phyloP scores from a whole-genome alignment of 2,329 filamentous ascomycete genomes.

The Sporothrix schenckii region DNA sequence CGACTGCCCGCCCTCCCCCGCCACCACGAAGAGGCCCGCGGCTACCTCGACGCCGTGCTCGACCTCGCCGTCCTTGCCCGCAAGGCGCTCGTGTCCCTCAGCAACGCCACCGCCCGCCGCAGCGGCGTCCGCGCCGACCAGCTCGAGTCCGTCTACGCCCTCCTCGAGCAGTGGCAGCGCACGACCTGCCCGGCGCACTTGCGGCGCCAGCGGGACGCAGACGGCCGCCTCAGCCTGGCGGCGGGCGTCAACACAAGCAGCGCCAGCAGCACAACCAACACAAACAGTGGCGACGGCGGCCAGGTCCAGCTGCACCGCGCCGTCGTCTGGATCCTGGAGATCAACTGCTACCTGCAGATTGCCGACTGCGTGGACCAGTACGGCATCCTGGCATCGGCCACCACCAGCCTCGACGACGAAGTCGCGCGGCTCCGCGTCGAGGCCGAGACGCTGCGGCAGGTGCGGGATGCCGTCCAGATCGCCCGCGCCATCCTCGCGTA shows the following conservation, averaged over 20 bases:
- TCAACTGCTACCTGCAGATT: conserved; percentile 37
- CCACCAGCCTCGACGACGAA: conserved; percentile 29
- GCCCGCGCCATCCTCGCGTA: conserved; percentile 27
- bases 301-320: conserved; percentile 34
- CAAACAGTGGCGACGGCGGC: no score
- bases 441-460: conserved; percentile 34
- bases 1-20: background rate
- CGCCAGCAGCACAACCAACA: no score
- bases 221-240: background rate
- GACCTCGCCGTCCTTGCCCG: conserved; percentile 36
- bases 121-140: conserved; percentile 30
- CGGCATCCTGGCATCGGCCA: conserved; percentile 26
- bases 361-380: conserved; percentile 34
- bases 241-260: background rate
- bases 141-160: conserved; percentile 23
- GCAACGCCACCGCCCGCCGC: conserved; percentile 30
- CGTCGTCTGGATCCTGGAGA: conserved; percentile 35
- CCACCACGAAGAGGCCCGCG: conserved; percentile 19
- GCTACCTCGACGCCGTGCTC: conserved; percentile 38
- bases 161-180: conserved; percentile 31
- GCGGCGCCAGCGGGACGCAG: conserved; percentile 16
- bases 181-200: conserved; percentile 27
- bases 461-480: conserved; percentile 33
- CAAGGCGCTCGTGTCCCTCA: conserved; percentile 30
- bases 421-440: conserved; percentile 29